Evolutionary conservation across 2,329 filamentous ascomycete genomes (phyloP).

Genomic region (Xylaria sp.): DNA sequence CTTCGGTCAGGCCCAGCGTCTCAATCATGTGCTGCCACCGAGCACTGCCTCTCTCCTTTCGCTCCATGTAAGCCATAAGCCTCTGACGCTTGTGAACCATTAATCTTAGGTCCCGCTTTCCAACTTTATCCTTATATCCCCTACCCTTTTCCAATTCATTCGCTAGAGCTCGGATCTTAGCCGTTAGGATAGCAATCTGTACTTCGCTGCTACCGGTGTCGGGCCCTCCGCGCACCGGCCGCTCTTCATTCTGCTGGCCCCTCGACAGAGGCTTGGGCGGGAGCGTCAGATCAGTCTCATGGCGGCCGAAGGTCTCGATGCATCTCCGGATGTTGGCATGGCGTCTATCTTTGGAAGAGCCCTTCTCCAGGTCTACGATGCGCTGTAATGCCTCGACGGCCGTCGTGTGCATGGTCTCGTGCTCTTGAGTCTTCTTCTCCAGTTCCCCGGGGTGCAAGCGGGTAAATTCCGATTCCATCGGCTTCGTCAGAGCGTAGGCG

Average conservation of each 20-base stretch:
- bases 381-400: slow-evolving; percentile 80
- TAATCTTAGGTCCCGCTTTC: slow-evolving; percentile 88
- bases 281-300: slow-evolving; percentile 81
- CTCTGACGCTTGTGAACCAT: slow-evolving; percentile 91
- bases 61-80: slow-evolving; percentile 84
- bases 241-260: slow-evolving; percentile 54
- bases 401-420: slow-evolving; percentile 68
- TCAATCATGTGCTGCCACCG: slow-evolving; percentile 88
- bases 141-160: slow-evolving; percentile 73
- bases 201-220: slow-evolving; percentile 97
- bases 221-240: slow-evolving; percentile 74
- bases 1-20: slow-evolving; percentile 85
- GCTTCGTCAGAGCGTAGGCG: slow-evolving; percentile 75
- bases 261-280: slow-evolving; percentile 66
- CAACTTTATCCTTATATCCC: slow-evolving; percentile 88
- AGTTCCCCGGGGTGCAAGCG: slow-evolving; percentile 55
- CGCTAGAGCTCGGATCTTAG: slow-evolving; percentile 87
- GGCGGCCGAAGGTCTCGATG: slow-evolving; percentile 87
- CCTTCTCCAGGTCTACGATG: slow-evolving; percentile 81
- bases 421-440: slow-evolving; percentile 52
- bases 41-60: slow-evolving; percentile 89
- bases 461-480: slow-evolving; percentile 53
- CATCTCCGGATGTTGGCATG: slow-evolving; percentile 87
- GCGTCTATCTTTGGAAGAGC: slow-evolving; percentile 79
- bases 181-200: slow-evolving; percentile 94